Base-by-base conservation (phyloP, 768 basidiomycete species). In the Nidula microcarpa region DNA sequence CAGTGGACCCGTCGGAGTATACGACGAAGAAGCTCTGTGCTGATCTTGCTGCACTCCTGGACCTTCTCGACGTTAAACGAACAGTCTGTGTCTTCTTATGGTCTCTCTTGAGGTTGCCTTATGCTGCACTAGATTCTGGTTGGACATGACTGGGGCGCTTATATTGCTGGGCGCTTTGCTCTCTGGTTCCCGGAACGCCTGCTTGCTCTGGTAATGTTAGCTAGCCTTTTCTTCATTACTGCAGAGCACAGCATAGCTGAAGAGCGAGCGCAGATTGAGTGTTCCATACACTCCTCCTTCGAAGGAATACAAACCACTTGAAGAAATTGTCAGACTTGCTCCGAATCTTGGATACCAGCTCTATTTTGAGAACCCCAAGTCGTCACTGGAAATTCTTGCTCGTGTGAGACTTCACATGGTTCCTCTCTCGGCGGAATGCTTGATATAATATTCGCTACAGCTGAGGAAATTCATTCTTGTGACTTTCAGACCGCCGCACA, bases 91-190 rank as follows among this genome's bases (percentile, higher is more conserved):
- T 32, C 41, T 37, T 39, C 10, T 47, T 33, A 4, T 13, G 10
- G 9, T 50, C 2, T 44, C 9, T 55, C 47, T 35, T 13, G 37
- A 16, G 49, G 9, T 37, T 50, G 35, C 43, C 8, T 45, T 33
- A 4, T 45, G 44, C 50, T 17, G 34, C 37, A 16, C 7, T 51
- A 79, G 86, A 74, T 89, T 9, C 68, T 91, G 52, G 74, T 91
- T 53, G 91, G 88, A 0, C 91, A 92, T 59, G 91, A 93, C 60
- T 92, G 90, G 90, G 91, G 91, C 5, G 71, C 86, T 2, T 80
- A 72, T 55, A 79, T 73, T 10, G 87, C 77, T 1, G 77, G 76
- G 43, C 74, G 89, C 17, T 85, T 93, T 59, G 84, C 86, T 9
- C 71, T 89, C 18, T 91, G 86, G 85, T 68, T 89, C 62, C 87